These are phyloP conservation scores for Cadophora sp. DNA, from an alignment of 2,329 filamentous ascomycete genomes.

Conservation along the genomic window DNA sequence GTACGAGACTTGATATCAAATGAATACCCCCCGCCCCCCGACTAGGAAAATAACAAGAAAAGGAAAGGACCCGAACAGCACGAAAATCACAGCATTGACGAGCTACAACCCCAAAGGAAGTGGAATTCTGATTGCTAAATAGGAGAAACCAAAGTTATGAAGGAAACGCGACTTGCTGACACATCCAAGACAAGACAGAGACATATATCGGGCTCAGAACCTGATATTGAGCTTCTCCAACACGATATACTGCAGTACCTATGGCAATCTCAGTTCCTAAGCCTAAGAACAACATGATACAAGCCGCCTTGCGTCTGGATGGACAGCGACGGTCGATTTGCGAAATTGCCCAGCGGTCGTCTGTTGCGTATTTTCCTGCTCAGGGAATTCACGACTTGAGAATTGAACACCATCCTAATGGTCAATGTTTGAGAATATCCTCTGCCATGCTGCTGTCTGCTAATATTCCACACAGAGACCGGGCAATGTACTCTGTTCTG, in stretches of 20 bases:
- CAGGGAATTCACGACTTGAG: background rate
- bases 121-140: too few species aligned
- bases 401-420: background rate
- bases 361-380: background rate
- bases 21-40: too few species aligned
- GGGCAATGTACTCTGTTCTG: background rate
- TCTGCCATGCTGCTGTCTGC: background rate
- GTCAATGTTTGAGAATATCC: background rate
- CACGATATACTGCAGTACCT: background rate
- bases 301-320: constrained; percentile 2
- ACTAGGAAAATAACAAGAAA: too few species aligned
- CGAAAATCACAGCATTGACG: too few species aligned
- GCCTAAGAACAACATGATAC: background rate
- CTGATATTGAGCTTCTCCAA: background rate
- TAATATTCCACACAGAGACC: background rate
- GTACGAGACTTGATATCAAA: too few species aligned
- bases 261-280: background rate
- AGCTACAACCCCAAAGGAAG: too few species aligned
- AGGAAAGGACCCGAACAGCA: too few species aligned
- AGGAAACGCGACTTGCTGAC: too few species aligned
- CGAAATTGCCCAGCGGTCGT: background rate
- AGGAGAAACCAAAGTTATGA: too few species aligned
- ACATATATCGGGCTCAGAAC: too few species aligned
- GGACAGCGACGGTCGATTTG: constrained; percentile 6
- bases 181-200: too few species aligned